Evolutionary conservation across 2,329 filamentous ascomycete genomes (phyloP).

Genomic region (Niveomyces coronatus): DNA sequence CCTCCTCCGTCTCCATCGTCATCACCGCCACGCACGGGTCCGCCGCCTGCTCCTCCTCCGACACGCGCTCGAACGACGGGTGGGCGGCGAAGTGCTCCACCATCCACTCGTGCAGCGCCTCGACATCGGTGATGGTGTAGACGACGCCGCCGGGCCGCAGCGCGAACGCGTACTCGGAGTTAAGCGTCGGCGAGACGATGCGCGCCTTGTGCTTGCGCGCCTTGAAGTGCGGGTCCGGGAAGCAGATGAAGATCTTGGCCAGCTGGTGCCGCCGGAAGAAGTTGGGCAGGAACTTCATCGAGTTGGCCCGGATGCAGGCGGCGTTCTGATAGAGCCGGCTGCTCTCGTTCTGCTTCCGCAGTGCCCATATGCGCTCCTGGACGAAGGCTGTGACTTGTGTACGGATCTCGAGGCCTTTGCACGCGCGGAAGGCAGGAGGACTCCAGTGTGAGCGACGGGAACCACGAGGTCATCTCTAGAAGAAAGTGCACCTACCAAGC

Average conservation of each 20-base stretch:
- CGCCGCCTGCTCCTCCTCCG: constrained; percentile 53
- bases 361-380: constrained; percentile 71
- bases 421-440: constrained; percentile 2
- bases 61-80: constrained; percentile 67
- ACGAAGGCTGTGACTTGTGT: constrained; percentile 85
- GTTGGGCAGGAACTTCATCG: constrained; percentile 99
- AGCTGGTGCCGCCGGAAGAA: constrained; percentile 80
- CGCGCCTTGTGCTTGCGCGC: constrained; percentile 92
- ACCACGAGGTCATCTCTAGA: not conserved
- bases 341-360: constrained; percentile 54
- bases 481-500: constrained; percentile 53
- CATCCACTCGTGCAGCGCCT: constrained; percentile 92
- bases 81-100: constrained; percentile 72
- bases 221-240: constrained; percentile 98
- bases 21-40: constrained; percentile 67
- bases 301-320: constrained; percentile 80
- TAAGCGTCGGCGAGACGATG: constrained; percentile 81
- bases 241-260: constrained; percentile 91
- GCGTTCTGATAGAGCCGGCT: constrained; percentile 66
- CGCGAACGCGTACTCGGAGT: constrained; percentile 88
- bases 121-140: constrained; percentile 96
- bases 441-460: constrained; percentile 8
- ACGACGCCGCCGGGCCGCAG: constrained; percentile 73
- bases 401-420: constrained; percentile 78
- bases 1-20: constrained; percentile 84